phyloP scores from a whole-genome alignment of 2,329 filamentous ascomycete species.

The Hypoxylon sp. region DNA sequence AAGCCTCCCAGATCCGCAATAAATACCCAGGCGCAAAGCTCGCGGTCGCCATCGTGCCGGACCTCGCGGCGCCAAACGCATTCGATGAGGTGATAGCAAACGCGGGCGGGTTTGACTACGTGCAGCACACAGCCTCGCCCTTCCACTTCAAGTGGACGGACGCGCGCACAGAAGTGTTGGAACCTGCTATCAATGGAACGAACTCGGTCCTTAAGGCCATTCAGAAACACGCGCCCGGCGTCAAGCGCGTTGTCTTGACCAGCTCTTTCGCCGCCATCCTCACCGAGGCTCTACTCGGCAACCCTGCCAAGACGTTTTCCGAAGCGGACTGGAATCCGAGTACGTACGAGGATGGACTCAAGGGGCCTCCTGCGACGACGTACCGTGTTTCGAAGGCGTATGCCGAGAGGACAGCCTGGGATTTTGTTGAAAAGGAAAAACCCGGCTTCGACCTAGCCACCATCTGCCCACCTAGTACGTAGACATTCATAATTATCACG shows the following conservation, averaged over 20 bases:
- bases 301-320: constrained; percentile 60
- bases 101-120: constrained; percentile 66
- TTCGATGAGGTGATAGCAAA: constrained; percentile 75
- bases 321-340: constrained; percentile 70
- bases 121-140: constrained; percentile 74
- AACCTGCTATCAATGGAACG: constrained; percentile 71
- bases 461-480: constrained; percentile 63
- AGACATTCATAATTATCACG: not conserved
- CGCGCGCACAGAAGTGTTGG: constrained; percentile 67
- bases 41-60: constrained; percentile 75
- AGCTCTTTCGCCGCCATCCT: constrained; percentile 70
- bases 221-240: constrained; percentile 68
- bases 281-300: constrained; percentile 55
- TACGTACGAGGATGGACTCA: constrained; percentile 61
- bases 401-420: constrained; percentile 69
- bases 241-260: constrained; percentile 79
- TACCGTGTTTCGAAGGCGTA: constrained; percentile 71
- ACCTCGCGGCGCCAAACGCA: constrained; percentile 80
- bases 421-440: constrained; percentile 62
- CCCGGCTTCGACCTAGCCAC: constrained; percentile 67
- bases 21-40: constrained; percentile 65
- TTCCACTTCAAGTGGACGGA: constrained; percentile 70
- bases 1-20: constrained; percentile 66
- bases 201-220: constrained; percentile 81
- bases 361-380: constrained; percentile 58